These are phyloP conservation scores for Dissoconium aciculare DNA, from an alignment of 2,329 filamentous ascomycete genomes.

Conservation along the genomic window DNA sequence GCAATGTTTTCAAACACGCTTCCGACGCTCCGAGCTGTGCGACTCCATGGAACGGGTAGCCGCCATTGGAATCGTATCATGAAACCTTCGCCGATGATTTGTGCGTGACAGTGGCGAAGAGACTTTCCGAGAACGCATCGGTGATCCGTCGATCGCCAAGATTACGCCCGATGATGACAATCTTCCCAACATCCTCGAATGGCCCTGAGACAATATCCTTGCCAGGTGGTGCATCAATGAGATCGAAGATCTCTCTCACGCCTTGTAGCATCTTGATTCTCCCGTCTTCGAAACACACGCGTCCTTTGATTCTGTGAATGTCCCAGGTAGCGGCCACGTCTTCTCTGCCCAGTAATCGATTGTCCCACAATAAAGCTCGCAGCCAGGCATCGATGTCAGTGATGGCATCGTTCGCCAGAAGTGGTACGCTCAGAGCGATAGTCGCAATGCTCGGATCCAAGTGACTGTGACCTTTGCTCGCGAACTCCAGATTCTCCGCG, in stretches of 20 bases:
- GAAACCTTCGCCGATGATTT: no score
- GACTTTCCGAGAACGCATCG: slow-evolving; percentile 17
- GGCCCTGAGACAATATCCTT: slow-evolving; percentile 1
- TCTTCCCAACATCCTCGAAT: slow-evolving; percentile 14
- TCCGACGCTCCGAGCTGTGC: no score
- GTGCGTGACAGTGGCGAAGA: no score
- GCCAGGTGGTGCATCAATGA: slow-evolving; percentile 43
- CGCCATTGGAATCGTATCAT: no score
- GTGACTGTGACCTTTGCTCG: slow-evolving; percentile 70
- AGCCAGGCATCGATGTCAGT: slow-evolving; percentile 64
- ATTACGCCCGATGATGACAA: slow-evolving; percentile 24
- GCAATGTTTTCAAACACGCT: no score
- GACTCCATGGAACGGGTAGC: no score
- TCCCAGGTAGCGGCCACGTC: slow-evolving; percentile 40
- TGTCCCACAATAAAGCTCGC: slow-evolving; percentile 69
- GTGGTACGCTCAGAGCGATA: slow-evolving; percentile 52
- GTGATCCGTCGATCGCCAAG: slow-evolving; percentile 11
- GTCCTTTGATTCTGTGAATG: slow-evolving; percentile 77
- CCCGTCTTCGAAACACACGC: slow-evolving; percentile 51
- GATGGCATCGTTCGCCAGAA: slow-evolving; percentile 44
- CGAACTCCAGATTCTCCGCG: slow-evolving; percentile 47
- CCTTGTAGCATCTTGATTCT: slow-evolving; percentile 69
- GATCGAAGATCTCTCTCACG: slow-evolving; percentile 85
- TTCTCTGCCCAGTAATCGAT: slow-evolving; percentile 9
- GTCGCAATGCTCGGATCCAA: slow-evolving; percentile 84